These are phyloP conservation scores for Jackrogersella multiformis DNA, from an alignment of 495 filamentous ascomycete genomes.

Conservation along the genomic window DNA sequence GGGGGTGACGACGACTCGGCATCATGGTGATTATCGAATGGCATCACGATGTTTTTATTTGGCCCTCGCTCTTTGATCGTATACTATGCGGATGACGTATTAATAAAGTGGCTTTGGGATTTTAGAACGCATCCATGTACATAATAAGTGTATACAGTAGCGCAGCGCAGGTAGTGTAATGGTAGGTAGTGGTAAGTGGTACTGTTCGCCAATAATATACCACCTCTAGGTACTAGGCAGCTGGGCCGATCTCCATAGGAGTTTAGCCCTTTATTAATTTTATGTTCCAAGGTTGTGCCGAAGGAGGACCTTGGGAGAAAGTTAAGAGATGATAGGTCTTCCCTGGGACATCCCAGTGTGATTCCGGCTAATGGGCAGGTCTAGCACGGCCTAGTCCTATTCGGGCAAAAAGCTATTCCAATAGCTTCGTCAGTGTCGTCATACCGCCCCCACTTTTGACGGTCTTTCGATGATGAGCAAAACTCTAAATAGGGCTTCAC, in stretches of 20 bases:
- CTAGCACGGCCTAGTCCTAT: constrained; percentile 15
- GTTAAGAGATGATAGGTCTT: background rate
- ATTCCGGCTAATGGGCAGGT: constrained; percentile 26
- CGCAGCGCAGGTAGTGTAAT: background rate
- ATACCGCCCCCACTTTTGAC: constrained; percentile 30
- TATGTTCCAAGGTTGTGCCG: background rate
- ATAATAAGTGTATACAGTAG: background rate
- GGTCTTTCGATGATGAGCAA: constrained; percentile 22
- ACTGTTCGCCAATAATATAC: no score
- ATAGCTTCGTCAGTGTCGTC: constrained; percentile 42
- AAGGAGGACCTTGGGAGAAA: background rate
- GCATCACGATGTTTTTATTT: constrained; percentile 11
- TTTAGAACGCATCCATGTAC: background rate
- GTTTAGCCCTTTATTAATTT: constrained; percentile 11
- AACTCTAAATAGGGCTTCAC: constrained; percentile 17
- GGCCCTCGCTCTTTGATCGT: constrained; percentile 7
- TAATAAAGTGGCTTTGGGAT: constrained; percentile 2
- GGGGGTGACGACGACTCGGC: constrained; percentile 31
- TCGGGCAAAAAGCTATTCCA: constrained; percentile 34
- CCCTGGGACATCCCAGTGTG: no score
- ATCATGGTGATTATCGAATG: constrained; percentile 34
- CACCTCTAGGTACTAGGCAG: no score
- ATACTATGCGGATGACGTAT: constrained; percentile 33
- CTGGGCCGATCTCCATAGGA: background rate
- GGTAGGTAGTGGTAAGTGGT: constrained; percentile 1